Evolutionary conservation across 1,139 yeast species (phyloP).

Genomic region (Arxiozyma slooffiae): DNA sequence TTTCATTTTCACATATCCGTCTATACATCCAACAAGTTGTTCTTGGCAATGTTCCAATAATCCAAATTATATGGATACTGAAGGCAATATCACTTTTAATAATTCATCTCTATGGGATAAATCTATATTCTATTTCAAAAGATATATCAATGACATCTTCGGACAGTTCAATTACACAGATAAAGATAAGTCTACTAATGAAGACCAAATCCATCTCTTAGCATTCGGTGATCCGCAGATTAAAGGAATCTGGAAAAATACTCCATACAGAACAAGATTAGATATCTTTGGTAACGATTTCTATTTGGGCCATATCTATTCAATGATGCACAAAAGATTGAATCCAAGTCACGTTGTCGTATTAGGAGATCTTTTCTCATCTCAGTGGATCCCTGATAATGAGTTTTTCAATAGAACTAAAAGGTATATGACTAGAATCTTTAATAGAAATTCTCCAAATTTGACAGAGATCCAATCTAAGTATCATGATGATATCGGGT

Average conservation of each 20-base stretch:
- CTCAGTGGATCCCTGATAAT: conserved; percentile 87
- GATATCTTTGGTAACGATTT: conserved; percentile 86
- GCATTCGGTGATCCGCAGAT: conserved; percentile 96
- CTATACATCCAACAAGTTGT: conserved; percentile 43
- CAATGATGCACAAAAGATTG: conserved; percentile 50
- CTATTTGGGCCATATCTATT: conserved; percentile 74
- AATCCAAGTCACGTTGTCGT: conserved; percentile 76
- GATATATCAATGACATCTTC: not conserved
- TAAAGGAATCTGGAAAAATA: conserved; percentile 68
- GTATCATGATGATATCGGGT: conserved; percentile 21
- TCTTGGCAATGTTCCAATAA: conserved; percentile 39
- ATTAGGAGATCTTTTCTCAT: conserved; percentile 88
- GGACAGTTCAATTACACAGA: not conserved
- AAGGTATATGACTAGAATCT: conserved; percentile 58
- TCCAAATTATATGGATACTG: conserved; percentile 13
- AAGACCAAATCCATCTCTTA: conserved; percentile 49
- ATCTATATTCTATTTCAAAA: conserved; percentile 2
- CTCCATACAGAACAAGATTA: conserved; percentile 63
- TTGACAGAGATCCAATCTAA: conserved; percentile 13
- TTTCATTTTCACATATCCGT: conserved; percentile 69
- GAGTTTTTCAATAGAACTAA: conserved; percentile 74
- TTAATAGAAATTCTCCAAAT: conserved; percentile 26
- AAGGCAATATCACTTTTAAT: conserved; percentile 2
- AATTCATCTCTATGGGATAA: conserved; percentile 10
- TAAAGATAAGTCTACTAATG: not conserved